These are phyloP conservation scores for Wickerhamomyces alni DNA, from an alignment of 805 yeast species.

Conservation along the genomic window DNA sequence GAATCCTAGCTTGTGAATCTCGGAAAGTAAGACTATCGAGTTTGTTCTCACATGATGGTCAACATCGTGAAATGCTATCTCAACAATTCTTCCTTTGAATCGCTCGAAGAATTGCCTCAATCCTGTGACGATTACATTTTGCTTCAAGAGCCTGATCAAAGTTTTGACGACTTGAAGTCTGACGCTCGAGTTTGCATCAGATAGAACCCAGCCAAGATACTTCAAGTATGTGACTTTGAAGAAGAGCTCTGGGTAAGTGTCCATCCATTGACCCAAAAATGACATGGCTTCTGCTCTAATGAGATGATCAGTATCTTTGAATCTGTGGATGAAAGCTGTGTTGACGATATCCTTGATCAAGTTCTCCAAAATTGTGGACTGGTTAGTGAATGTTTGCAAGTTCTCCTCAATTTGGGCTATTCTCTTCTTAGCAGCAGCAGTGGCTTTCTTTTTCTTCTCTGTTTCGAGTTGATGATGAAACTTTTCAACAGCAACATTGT, in stretches of 20 bases:
- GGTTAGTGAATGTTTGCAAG: conserved; percentile 35
- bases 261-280: conserved; percentile 66
- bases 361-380: conserved; percentile 47
- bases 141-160: conserved; percentile 43
- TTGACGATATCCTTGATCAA: conserved; percentile 61
- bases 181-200: conserved; percentile 60
- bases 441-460: conserved; percentile 28
- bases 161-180: conserved; percentile 59
- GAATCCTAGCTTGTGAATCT: conserved; percentile 54
- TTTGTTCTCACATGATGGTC: conserved; percentile 49
- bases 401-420: conserved; percentile 40
- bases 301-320: conserved; percentile 68
- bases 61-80: conserved; percentile 51
- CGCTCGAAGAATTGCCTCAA: conserved; percentile 75
- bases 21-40: conserved; percentile 47
- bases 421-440: conserved; percentile 34
- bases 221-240: conserved; percentile 65
- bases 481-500: conserved; percentile 30
- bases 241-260: conserved; percentile 62
- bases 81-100: conserved; percentile 58
- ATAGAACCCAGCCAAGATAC: conserved; percentile 78
- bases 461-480: conserved; percentile 30
- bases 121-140: conserved; percentile 46
- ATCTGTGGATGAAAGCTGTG: conserved; percentile 66
- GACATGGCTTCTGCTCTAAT: conserved; percentile 67